Evolutionary conservation across 371 early-diverging fungal species (phyloP).

Genomic region (Rhizopus stolonifer): DNA sequence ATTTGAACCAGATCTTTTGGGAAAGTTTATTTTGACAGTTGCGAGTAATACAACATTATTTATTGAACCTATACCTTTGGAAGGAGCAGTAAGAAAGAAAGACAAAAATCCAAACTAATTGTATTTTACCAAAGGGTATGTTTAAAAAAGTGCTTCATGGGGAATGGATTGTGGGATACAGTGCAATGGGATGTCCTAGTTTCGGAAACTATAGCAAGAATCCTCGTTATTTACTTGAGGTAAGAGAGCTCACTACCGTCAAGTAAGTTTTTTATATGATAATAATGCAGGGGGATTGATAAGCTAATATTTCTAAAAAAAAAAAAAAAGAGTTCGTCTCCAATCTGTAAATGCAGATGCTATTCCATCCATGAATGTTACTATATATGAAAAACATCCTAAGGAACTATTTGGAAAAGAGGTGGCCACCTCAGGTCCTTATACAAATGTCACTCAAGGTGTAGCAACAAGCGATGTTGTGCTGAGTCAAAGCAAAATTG

Average conservation of each 20-base stretch:
- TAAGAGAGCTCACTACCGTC: slow-evolving; percentile 60
- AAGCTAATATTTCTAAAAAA: neutral
- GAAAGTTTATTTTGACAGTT: slow-evolving; percentile 67
- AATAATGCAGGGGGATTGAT: too few relatives aligned
- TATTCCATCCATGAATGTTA: slow-evolving; percentile 71
- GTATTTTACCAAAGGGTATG: slow-evolving; percentile 77
- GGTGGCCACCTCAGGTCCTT: slow-evolving; percentile 72
- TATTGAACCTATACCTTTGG: slow-evolving; percentile 65
- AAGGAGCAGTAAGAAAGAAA: slow-evolving; percentile 83
- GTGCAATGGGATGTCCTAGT: slow-evolving; percentile 68
- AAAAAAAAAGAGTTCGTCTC: slow-evolving; percentile 58
- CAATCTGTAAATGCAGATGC: slow-evolving; percentile 66
- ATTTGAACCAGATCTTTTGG: slow-evolving; percentile 70
- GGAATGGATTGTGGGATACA: slow-evolving; percentile 65
- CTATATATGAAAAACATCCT: slow-evolving; percentile 64
- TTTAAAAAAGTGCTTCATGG: slow-evolving; percentile 66
- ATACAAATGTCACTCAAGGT: slow-evolving; percentile 71
- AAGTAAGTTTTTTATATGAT: slow-evolving; percentile 38
- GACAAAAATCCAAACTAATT: too few relatives aligned
- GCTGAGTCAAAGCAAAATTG: slow-evolving; percentile 46
- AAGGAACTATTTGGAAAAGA: slow-evolving; percentile 59
- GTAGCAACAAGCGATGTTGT: slow-evolving; percentile 52
- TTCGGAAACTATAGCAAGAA: slow-evolving; percentile 64
- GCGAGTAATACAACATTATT: slow-evolving; percentile 49
- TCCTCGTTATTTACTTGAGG: slow-evolving; percentile 67